Base-by-base conservation (phyloP, 306 rosid genomes). In the Cucurbita argyrosperma region DNA sequence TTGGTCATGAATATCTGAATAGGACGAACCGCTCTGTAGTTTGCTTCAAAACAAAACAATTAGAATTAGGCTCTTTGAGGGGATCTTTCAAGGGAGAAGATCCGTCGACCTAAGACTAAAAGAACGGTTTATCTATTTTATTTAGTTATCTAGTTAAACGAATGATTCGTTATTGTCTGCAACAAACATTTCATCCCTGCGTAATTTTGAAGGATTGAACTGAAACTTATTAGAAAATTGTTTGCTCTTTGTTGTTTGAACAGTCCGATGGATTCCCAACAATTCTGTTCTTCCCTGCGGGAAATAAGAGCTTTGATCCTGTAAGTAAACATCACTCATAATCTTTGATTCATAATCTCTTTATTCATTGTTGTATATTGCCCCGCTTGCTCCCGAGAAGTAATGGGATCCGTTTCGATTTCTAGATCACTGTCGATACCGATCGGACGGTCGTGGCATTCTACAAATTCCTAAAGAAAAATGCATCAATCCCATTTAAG, bases 401-500 rank as follows among this genome's bases (percentile, higher is more conserved):
- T 74, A 12, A 63, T 43, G 9, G 7, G 35, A 14, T 56, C 54
- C 30, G 14, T 61, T 42, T 75, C 47, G 83, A 70, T 72, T 42
- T 61, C 6, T 90, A 95, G 99, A 85, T 89, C 77, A 84, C 89
- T 6, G 96, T 95, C 42, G 99, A 95, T 50, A 50, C 83, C 40
- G 99, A 95, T 71, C 96, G 99, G 6, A 88, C 99, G 0, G 99
- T 91, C 76, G 96, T 89, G 72, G 99, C 97, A n/a, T 85, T 95
- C 16, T 95, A 95, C 74, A 95, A 95, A 78, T 95, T 95, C 84
- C 79, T 95, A 60, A 95, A 90, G 84, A 90, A 95, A 76, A 79
- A 95, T 78, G 97, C 99, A 71, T 87, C 99, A 42, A 85, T 95
- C 80, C 97, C 97, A n/a, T 91, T 95, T 86, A 95, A 91, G 90